phyloP scores from a whole-genome alignment of 495 filamentous ascomycete species.

The Glonium stellatum region DNA sequence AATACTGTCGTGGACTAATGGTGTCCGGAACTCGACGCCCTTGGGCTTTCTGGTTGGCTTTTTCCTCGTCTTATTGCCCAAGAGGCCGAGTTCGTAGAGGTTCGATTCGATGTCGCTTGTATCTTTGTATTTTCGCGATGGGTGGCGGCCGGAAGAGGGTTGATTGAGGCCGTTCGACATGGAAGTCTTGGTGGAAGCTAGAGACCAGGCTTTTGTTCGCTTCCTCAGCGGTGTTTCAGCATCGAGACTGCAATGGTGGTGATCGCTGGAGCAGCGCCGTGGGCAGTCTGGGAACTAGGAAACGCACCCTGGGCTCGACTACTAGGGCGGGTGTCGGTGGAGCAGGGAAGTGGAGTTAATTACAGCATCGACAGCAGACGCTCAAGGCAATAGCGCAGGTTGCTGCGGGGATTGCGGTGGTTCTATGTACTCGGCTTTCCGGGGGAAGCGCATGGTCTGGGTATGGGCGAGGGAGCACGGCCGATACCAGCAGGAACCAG shows the following conservation, averaged over 20 bases:
- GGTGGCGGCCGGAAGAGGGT: slow-evolving; percentile 4
- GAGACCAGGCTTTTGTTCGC: slow-evolving; percentile 21
- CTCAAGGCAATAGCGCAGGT: background rate
- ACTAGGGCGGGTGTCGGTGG: background rate
- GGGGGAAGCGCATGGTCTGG: background rate
- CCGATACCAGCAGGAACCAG: background rate
- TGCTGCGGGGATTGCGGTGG: slow-evolving; percentile 6
- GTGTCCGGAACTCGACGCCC: slow-evolving; percentile 26
- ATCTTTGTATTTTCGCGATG: slow-evolving; percentile 12
- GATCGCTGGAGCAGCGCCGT: slow-evolving; percentile 15
- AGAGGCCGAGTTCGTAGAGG: slow-evolving; percentile 26
- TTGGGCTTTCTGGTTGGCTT: slow-evolving; percentile 24
- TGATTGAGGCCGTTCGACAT: slow-evolving; percentile 25
- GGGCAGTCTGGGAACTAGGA: background rate
- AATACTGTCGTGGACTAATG: slow-evolving; percentile 26
- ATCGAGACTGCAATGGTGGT: slow-evolving; percentile 20
- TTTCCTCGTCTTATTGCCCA: slow-evolving; percentile 20
- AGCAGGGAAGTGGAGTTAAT: background rate
- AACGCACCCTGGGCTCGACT: background rate
- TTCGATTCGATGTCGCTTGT: slow-evolving; percentile 22
- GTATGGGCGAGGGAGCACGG: background rate
- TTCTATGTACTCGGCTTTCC: background rate
- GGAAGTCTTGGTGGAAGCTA: slow-evolving; percentile 12
- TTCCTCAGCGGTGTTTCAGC: slow-evolving; percentile 30
- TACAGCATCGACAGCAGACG: background rate